Conservation (phyloP, 1,284 basidiomycete species). For the Tylopilus sp. region DNA sequence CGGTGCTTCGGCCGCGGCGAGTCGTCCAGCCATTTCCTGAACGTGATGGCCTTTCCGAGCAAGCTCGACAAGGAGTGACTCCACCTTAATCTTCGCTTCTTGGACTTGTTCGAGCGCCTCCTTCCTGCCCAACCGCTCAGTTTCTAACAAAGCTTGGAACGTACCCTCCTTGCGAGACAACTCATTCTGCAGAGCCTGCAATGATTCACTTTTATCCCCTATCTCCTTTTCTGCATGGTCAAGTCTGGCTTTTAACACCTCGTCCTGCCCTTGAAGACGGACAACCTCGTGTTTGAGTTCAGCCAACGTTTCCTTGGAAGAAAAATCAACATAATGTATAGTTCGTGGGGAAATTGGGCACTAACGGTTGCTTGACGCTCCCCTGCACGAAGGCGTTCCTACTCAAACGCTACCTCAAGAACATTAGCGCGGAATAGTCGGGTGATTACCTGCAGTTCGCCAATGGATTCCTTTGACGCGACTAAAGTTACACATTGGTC, state of each 20-base stretch:
- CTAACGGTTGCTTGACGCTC: conserved; percentile 20
- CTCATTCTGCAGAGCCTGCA: conserved; percentile 24
- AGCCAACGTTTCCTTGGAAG: conserved; percentile 18
- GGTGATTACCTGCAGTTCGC: conserved; percentile 48
- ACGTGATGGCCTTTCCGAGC: conserved; percentile 18
- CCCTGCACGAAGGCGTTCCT: conserved; percentile 22
- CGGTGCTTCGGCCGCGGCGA: conserved; percentile 22
- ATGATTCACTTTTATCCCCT: conserved; percentile 11
- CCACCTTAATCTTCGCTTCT: conserved; percentile 20
- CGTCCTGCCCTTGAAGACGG: conserved; percentile 26
- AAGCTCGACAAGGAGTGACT: conserved; percentile 26
- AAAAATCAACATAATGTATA: conserved; percentile 3
- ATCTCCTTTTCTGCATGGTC: conserved; percentile 13
- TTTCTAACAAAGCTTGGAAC: conserved; percentile 23
- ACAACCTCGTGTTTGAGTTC: conserved; percentile 18
- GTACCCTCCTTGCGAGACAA: conserved; percentile 28
- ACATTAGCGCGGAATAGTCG: neutral
- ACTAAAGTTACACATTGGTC: conserved; percentile 50
- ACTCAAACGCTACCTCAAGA: neutral
- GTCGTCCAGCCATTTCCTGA: conserved; percentile 23
- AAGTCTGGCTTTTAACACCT: conserved; percentile 13
- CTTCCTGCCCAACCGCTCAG: conserved; percentile 19
- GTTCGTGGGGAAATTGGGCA: neutral
- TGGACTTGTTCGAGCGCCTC: conserved; percentile 20
- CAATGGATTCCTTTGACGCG: conserved; percentile 50